Evolutionary conservation across 2,329 filamentous ascomycete species (phyloP).

Genomic region (Fonsecaea pugnacius): DNA sequence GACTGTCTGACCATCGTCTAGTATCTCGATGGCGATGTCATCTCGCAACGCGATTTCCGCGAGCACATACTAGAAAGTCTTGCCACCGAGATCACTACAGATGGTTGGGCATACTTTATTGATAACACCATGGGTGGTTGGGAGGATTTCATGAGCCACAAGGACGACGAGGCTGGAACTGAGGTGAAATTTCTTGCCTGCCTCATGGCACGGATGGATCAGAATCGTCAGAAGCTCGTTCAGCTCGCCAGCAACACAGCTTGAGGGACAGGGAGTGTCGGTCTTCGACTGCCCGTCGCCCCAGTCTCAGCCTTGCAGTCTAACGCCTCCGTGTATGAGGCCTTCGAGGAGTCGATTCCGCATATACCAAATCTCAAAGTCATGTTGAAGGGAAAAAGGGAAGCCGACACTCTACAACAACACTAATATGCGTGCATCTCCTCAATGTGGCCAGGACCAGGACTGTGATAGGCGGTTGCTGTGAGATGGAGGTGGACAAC

Average conservation of each 20-base stretch:
- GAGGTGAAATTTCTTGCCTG: neutral
- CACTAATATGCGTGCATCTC: no score
- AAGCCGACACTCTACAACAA: no score
- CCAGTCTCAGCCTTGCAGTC: no score
- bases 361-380: no score
- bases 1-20: neutral
- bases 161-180: neutral
- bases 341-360: no score
- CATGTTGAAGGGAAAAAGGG: no score
- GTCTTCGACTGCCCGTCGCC: no score
- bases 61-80: neutral
- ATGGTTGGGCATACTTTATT: constrained; percentile 9
- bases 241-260: neutral
- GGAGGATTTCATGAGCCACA: constrained; percentile 7
- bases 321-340: no score
- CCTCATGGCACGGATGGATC: neutral
- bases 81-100: neutral
- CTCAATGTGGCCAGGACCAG: neutral
- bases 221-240: neutral
- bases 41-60: neutral
- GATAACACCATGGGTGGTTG: neutral
- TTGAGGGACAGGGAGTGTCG: neutral
- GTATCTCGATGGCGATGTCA: neutral
- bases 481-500: neutral
- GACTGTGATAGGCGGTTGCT: neutral